These are phyloP conservation scores for Aspergillus conjunctus DNA, from an alignment of 495 filamentous ascomycete species.

Conservation along the genomic window DNA sequence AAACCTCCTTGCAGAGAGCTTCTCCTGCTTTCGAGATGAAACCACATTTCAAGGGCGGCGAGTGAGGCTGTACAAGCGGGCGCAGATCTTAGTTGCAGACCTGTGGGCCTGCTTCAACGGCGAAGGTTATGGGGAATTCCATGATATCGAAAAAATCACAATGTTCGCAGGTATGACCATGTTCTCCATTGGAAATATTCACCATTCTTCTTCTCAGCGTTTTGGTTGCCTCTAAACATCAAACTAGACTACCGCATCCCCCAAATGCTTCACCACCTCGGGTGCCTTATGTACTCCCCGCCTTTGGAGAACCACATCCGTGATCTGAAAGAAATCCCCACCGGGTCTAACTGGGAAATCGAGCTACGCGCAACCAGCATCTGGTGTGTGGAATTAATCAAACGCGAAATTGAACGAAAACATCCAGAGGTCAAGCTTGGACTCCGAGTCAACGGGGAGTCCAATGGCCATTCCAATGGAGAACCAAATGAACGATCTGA, in stretches of 20 bases:
- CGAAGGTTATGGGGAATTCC: slow-evolving; percentile 74
- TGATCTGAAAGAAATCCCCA: slow-evolving; percentile 60
- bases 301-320: slow-evolving; percentile 70
- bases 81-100: slow-evolving; percentile 94
- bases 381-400: slow-evolving; percentile 90
- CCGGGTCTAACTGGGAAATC: slow-evolving; percentile 79
- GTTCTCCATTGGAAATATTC: neutral
- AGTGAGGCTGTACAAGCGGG: slow-evolving; percentile 85
- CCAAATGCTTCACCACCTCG: slow-evolving; percentile 84
- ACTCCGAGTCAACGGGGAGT: slow-evolving; percentile 10
- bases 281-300: slow-evolving; percentile 82
- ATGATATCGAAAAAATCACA: slow-evolving; percentile 91
- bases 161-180: slow-evolving; percentile 87
- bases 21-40: slow-evolving; percentile 85
- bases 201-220: neutral
- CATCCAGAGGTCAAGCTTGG: slow-evolving; percentile 62
- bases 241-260: slow-evolving; percentile 86
- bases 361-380: slow-evolving; percentile 88
- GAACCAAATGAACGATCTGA: neutral
- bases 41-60: slow-evolving; percentile 67
- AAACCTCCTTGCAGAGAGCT: slow-evolving; percentile 75
- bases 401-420: slow-evolving; percentile 71
- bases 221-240: neutral
- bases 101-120: slow-evolving; percentile 93
- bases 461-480: neutral